Base-by-base conservation (phyloP, 306 rosid genomes). In the Malus fusca region DNA sequence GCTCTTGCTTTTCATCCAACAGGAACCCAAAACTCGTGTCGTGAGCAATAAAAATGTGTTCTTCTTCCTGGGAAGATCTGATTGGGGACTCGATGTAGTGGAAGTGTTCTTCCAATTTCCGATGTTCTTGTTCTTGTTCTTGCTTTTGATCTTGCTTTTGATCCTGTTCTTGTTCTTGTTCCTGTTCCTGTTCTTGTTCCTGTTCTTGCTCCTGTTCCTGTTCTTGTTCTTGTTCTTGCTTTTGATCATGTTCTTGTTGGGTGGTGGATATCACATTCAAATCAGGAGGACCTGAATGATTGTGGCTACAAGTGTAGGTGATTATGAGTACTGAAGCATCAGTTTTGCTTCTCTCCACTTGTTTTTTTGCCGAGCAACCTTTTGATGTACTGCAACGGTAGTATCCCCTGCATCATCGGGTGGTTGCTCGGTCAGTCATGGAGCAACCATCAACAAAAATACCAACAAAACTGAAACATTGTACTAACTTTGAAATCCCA, bases 361-460 rank as follows among this genome's bases (percentile, higher is more conserved):
- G 96, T 75, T 93, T 93, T 81, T 93, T 93, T 33, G 97, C 98
- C n/a, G 92, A 91, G 77, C 98, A 93, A 1, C 96, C 98, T 82
- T 93, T 93, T 8, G 89, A 83, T 76, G 97, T 90, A 78, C 98
- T 93, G 76, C 98, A 91, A 72, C 85, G 87, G 71, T 93, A 93
- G 76, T 91, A 93, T 3, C 98, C 97, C 83, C 98, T 93, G 84
- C 73, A 72, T 62, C 76, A 46, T 69, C 64, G 21, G 7, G 8
- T 51, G 55, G 8, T 51, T 17, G 21, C 55, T 51, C 55, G 55
- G 55, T 51, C 55, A 51, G 55, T 51, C 55, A 5, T 19, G 55
- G 55, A 15, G 21, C 21, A 51, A 15, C 6, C 55, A 15, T 15
- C 55, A 48, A 15, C 55, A 48, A 14, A 48, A 48, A 48, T 48